These are phyloP conservation scores for Naematelia encephala DNA, from an alignment of 768 basidiomycete genomes.

Conservation along the genomic window DNA sequence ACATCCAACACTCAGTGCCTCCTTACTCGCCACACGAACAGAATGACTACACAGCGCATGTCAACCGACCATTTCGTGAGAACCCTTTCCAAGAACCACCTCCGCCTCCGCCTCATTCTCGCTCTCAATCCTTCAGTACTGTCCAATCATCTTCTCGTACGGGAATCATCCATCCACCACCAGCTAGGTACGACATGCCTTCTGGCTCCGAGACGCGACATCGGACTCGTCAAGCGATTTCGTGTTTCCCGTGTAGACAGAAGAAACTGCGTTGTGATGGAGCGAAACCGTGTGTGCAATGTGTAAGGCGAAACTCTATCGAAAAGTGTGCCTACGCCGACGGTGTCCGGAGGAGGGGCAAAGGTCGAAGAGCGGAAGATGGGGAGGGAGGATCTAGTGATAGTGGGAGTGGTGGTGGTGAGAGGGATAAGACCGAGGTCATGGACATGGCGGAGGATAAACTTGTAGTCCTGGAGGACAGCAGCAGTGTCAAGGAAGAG, in stretches of 20 bases:
- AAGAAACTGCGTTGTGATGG: constrained; percentile 40
- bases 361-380: constrained; percentile 9
- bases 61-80: no score
- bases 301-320: constrained; percentile 13
- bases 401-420: not conserved
- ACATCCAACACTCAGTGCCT: not conserved
- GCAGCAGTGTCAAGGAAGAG: no score
- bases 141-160: not conserved
- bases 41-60: not conserved
- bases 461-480: no score
- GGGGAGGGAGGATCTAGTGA: not conserved
- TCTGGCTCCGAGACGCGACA: not conserved
- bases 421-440: not conserved
- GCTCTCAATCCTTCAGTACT: not conserved
- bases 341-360: constrained; percentile 27
- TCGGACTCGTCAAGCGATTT: constrained; percentile 22
- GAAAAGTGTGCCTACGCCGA: constrained; percentile 26
- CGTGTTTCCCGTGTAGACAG: constrained; percentile 34
- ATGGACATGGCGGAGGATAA: not conserved
- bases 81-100: not conserved
- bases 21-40: not conserved
- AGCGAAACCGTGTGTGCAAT: constrained; percentile 27
- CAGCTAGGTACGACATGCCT: constrained; percentile 2
- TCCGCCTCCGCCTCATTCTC: not conserved
- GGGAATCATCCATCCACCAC: constrained; percentile 10